These are phyloP conservation scores for Cymbopogon flexuosus DNA, from an alignment of 202 grass and related monocot genomes.

Conservation along the genomic window DNA sequence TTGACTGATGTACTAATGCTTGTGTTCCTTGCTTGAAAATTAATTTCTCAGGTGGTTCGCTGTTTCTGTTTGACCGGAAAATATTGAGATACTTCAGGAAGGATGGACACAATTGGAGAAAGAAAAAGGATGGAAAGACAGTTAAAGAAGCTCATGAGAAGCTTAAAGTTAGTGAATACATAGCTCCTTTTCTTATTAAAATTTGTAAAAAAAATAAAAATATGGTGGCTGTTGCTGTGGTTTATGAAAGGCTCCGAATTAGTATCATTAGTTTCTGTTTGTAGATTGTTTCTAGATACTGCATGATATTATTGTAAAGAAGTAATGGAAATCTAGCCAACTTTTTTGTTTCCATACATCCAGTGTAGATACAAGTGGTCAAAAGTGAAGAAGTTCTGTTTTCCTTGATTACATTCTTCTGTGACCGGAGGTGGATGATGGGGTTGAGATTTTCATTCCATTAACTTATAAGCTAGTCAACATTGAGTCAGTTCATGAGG, in stretches of 20 bases:
- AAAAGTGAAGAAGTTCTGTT: slow-evolving; percentile 8
- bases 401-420: neutral
- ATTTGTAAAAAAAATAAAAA: neutral
- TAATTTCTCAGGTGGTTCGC: slow-evolving; percentile 64
- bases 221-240: neutral
- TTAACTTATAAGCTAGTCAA: neutral
- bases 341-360: neutral
- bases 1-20: neutral
- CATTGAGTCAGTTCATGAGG: neutral
- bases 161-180: slow-evolving; percentile 52
- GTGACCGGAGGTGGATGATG: neutral
- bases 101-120: slow-evolving; percentile 97
- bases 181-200: neutral
- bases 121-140: slow-evolving; percentile 98
- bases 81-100: slow-evolving; percentile 96
- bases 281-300: neutral
- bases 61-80: slow-evolving; percentile 98
- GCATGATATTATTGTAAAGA: neutral
- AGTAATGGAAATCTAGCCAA: neutral
- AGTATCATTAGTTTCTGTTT: neutral
- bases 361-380: neutral
- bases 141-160: slow-evolving; percentile 98
- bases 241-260: neutral
- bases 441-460: neutral
- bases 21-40: neutral